Conservation (phyloP, 176 grass and related monocot species). For the Ampelocalamus luodianensis region DNA sequence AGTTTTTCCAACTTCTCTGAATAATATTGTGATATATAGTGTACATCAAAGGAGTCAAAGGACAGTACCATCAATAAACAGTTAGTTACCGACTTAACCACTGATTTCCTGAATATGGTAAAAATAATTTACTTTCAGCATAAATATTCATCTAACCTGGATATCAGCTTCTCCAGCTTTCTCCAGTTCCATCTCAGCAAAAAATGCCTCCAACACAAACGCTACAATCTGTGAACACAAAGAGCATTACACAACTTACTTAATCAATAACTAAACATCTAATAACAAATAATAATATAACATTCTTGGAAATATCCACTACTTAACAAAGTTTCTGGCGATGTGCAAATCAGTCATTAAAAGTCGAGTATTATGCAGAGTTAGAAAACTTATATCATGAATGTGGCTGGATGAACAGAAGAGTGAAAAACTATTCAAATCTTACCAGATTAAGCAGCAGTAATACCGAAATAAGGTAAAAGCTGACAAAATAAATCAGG, state of each 20-base stretch:
- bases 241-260: neutral
- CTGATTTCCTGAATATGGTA: neutral
- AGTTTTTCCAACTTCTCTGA: conserved; percentile 23
- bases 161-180: conserved; percentile 50
- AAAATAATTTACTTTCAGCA: conserved; percentile 15
- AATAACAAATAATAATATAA: conserved; percentile 38
- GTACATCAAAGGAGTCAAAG: conserved; percentile 7
- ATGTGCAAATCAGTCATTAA: conserved; percentile 1
- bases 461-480: conserved; percentile 89
- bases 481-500: conserved; percentile 90
- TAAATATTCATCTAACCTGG: conserved; percentile 51
- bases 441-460: conserved; percentile 97
- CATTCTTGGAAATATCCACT: conserved; percentile 21
- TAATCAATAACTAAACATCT: conserved; percentile 42
- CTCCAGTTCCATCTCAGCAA: conserved; percentile 98
- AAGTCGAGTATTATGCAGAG: neutral
- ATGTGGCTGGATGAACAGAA: neutral
- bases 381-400: conserved; percentile 17
- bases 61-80: neutral
- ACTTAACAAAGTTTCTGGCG: neutral
- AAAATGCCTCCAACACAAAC: conserved; percentile 98
- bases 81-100: neutral
- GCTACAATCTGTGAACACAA: conserved; percentile 80
- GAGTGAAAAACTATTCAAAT: conserved; percentile 7
- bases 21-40: neutral